Conservation (phyloP, 345 rosid species). For the Litchi chinensis region DNA sequence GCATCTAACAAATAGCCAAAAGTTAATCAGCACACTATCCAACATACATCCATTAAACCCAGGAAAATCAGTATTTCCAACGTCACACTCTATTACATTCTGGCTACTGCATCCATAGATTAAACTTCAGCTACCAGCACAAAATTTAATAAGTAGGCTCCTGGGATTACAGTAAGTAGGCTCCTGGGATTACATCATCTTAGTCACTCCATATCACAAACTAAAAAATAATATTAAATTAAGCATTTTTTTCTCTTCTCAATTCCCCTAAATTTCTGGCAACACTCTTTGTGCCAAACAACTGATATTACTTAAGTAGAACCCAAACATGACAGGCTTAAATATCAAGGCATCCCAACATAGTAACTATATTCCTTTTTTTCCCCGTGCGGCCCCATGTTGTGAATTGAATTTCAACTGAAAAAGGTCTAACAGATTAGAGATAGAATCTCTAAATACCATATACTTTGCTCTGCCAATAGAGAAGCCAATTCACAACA, state of each 20-base stretch:
- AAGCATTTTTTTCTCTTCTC: conserved; percentile 14
- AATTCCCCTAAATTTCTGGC: conserved; percentile 22
- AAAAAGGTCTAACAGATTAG: conserved; percentile 26
- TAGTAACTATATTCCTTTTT: not conserved
- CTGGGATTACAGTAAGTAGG: not conserved
- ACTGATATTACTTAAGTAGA: conserved; percentile 5
- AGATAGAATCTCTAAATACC: conserved; percentile 31
- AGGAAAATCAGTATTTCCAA: conserved; percentile 15
- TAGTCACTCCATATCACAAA: conserved; percentile 10
- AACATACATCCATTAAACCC: conserved; percentile 9
- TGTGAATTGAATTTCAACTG: conserved; percentile 19
- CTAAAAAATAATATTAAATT: not conserved
- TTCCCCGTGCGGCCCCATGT: conserved; percentile 8
- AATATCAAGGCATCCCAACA: not conserved
- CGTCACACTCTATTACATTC: conserved; percentile 5
- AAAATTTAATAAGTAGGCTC: not conserved
- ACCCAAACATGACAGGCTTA: conserved; percentile 2
- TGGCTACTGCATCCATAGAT: conserved; percentile 9
- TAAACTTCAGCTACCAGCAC: not conserved
- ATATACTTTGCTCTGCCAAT: conserved; percentile 22
- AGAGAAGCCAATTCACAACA: conserved; percentile 22
- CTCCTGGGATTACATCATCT: not conserved
- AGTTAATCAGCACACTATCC: conserved; percentile 7
- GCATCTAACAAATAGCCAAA: conserved; percentile 8
- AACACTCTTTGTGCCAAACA: conserved; percentile 8